Percentiles rank a stretch among this genome's conserved stretches.
These are phyloP conservation scores for Quercus phellos DNA, from an alignment of 331 rosid genomes.

Conservation along the genomic window DNA sequence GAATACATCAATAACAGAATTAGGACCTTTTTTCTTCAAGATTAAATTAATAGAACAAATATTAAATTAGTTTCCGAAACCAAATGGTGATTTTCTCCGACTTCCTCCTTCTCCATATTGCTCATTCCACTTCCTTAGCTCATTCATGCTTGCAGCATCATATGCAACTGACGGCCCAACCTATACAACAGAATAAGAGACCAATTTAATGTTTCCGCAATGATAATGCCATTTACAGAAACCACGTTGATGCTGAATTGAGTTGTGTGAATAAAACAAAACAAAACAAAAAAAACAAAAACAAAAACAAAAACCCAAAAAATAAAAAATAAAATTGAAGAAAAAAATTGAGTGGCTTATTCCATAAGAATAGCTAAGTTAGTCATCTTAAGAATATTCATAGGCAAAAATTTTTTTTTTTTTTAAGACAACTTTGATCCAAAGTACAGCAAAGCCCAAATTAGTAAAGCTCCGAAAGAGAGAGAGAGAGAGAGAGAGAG, in stretches of 20 bases:
- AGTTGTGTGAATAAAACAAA: neutral
- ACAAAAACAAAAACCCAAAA: no score
- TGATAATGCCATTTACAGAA: neutral
- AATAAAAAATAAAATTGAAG: neutral
- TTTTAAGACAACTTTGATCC: no score
- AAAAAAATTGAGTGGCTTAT: neutral
- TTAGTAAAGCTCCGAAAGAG: no score
- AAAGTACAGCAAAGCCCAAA: no score
- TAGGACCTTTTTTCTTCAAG: neutral
- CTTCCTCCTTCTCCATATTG: constrained; percentile 97
- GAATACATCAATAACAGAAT: neutral
- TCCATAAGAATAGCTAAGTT: neutral
- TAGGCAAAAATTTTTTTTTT: neutral
- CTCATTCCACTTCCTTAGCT: constrained; percentile 94
- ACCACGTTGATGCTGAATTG: neutral
- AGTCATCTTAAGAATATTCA: neutral
- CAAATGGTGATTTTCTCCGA: constrained; percentile 82
- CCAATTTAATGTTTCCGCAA: neutral
- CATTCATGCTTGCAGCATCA: constrained; percentile 92
- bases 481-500: no score
- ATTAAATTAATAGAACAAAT: constrained; percentile 5
- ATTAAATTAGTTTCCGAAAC: constrained; percentile 51
- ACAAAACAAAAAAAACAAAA: neutral
- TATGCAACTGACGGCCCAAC: constrained; percentile 95
- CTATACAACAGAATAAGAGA: constrained; percentile 27